These are phyloP conservation scores for Butyriboletus loyo DNA, from an alignment of 768 basidiomycete genomes.

Conservation along the genomic window DNA sequence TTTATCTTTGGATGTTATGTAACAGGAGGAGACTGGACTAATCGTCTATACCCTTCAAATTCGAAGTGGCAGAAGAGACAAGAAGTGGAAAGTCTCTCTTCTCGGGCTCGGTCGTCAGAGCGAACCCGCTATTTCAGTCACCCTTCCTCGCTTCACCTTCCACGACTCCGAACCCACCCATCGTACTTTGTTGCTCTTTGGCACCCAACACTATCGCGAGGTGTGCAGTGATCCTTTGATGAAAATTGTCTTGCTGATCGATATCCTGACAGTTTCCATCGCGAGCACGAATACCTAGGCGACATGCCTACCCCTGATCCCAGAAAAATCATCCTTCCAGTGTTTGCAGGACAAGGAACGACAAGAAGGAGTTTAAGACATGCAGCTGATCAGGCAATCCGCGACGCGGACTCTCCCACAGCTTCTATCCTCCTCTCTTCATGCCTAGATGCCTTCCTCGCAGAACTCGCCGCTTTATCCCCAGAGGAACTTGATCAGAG, in stretches of 20 bases:
- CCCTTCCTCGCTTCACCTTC: background rate
- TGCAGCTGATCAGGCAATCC: constrained; percentile 38
- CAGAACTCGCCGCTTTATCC: constrained; percentile 49
- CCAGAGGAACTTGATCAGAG: constrained; percentile 31
- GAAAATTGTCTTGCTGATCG: background rate
- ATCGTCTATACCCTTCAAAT: constrained; percentile 5
- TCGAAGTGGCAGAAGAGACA: constrained; percentile 16
- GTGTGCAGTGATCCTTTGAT: background rate
- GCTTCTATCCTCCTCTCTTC: constrained; percentile 47
- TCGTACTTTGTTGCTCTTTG: background rate
- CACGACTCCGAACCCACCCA: background rate
- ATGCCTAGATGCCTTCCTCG: constrained; percentile 48
- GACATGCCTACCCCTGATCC: constrained; percentile 8
- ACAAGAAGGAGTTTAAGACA: constrained; percentile 30
- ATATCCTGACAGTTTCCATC: background rate
- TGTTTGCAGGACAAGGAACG: constrained; percentile 59
- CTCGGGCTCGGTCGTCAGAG: constrained; percentile 7
- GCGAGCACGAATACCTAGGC: background rate
- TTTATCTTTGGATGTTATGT: constrained; percentile 26
- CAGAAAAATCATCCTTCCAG: constrained; percentile 35
- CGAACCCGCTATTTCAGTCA: constrained; percentile 14
- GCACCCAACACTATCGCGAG: constrained; percentile 1
- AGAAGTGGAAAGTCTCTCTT: constrained; percentile 21
- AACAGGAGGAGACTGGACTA: constrained; percentile 12
- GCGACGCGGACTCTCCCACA: constrained; percentile 40